Conservation (phyloP, 2,329 filamentous ascomycete genomes). For the Harringtonia lauricola region DNA sequence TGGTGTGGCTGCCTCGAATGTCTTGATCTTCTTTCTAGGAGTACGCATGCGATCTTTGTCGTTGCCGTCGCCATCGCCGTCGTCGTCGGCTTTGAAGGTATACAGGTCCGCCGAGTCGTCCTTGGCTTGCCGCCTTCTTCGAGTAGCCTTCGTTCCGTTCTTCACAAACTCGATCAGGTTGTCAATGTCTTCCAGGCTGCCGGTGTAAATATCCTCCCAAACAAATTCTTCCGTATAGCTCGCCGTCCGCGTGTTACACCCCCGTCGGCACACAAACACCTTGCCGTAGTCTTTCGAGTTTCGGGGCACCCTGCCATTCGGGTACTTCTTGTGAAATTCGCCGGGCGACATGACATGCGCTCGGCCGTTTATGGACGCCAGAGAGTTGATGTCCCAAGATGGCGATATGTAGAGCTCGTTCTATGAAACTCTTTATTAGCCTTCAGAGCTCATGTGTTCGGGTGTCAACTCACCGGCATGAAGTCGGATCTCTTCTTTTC, state of each 20-base stretch:
- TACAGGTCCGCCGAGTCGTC: slow-evolving; percentile 7
- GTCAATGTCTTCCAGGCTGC: slow-evolving; percentile 53
- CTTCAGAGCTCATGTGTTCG: too few relatives aligned
- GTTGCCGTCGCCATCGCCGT: slow-evolving; percentile 13
- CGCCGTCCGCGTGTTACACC: slow-evolving; percentile 78
- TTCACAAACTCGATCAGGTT: slow-evolving; percentile 57
- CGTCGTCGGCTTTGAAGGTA: slow-evolving; percentile 14
- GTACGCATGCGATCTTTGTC: slow-evolving; percentile 22
- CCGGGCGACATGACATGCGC: slow-evolving; percentile 67
- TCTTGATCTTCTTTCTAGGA: slow-evolving; percentile 20
- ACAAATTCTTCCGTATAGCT: slow-evolving; percentile 86
- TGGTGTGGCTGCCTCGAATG: slow-evolving; percentile 33
- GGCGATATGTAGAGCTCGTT: slow-evolving; percentile 90
- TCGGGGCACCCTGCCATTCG: slow-evolving; percentile 63
- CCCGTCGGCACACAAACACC: slow-evolving; percentile 79
- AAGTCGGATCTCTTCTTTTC: slow-evolving; percentile 74
- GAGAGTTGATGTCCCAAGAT: slow-evolving; percentile 75
- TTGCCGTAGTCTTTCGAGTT: slow-evolving; percentile 68
- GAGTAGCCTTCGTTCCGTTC: slow-evolving; percentile 60
- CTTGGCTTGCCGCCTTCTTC: slow-evolving; percentile 29
- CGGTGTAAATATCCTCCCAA: slow-evolving; percentile 77
- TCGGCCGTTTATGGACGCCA: slow-evolving; percentile 84
- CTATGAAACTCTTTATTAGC: too few relatives aligned
- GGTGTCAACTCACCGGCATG: slow-evolving; percentile 42
- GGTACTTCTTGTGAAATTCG: slow-evolving; percentile 57